phyloP scores from a whole-genome alignment of 352 stramenopile genomes.

The Albugo laibachii region DNA sequence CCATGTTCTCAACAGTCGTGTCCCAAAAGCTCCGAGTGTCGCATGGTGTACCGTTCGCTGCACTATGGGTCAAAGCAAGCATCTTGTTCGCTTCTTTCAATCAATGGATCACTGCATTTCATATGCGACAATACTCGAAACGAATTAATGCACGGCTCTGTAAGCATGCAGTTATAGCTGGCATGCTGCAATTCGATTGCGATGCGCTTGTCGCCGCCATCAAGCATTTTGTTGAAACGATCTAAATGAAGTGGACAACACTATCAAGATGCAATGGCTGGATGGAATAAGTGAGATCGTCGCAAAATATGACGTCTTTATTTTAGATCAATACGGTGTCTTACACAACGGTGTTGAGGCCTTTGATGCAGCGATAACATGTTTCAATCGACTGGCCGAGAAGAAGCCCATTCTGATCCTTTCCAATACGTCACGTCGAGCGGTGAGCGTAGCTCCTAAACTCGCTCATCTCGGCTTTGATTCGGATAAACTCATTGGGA shows the following conservation, averaged over 20 bases:
- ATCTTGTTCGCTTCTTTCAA: no score
- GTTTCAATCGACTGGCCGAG: constrained; percentile 29
- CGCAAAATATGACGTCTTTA: constrained; percentile 70
- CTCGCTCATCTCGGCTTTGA: constrained; percentile 54
- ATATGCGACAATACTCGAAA: no score
- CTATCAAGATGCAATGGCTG: constrained; percentile 10
- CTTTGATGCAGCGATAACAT: constrained; percentile 40
- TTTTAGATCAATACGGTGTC: constrained; percentile 85
- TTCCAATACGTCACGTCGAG: constrained; percentile 76
- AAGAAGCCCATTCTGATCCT: constrained; percentile 72
- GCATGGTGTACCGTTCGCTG: no score
- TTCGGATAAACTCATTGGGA: constrained; percentile 18
- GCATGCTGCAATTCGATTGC: no score
- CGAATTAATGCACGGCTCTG: no score
- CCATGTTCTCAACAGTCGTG: no score
- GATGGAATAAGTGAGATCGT: constrained; percentile 17
- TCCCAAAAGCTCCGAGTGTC: no score
- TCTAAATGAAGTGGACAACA: not conserved
- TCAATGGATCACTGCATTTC: no score
- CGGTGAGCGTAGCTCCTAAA: constrained; percentile 18
- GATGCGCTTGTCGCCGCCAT: not conserved
- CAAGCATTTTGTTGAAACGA: not conserved
- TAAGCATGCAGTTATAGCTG: no score
- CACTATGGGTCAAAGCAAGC: no score
- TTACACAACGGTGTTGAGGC: constrained; percentile 72